A percentile compares a stretch with the other conserved stretches of the same genome.
These are phyloP conservation scores for Aeschynomene evenia DNA, from an alignment of 306 rosid species.

Conservation along the genomic window DNA sequence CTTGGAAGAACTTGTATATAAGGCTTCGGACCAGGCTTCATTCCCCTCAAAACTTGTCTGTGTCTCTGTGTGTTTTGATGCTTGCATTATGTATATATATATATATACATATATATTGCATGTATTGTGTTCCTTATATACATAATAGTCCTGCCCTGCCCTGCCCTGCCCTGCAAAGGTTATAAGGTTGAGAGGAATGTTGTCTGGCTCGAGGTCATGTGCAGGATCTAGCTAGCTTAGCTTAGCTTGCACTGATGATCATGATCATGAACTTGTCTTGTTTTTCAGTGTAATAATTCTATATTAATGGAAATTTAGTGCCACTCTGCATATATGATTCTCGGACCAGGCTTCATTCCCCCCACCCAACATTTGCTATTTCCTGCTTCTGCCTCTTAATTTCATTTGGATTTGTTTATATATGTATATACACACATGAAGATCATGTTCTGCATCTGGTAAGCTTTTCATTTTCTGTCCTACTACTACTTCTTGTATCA, in stretches of 20 bases:
- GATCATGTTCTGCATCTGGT: conserved; percentile 18
- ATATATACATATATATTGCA: too few relatives aligned
- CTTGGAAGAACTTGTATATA: conserved; percentile 30
- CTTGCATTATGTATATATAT: too few relatives aligned
- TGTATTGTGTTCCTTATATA: background rate
- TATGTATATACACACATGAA: background rate
- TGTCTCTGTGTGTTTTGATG: too few relatives aligned
- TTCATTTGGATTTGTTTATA: background rate
- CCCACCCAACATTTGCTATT: conserved; percentile 55
- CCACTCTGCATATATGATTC: conserved; percentile 37
- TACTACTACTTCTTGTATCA: background rate
- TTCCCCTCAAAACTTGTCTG: conserved; percentile 58
- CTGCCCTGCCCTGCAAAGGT: conserved; percentile 40
- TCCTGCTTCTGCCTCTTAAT: background rate
- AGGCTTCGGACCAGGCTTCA: conserved; percentile 95
- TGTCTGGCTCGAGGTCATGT: conserved; percentile 86
- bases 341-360: conserved; percentile 99
- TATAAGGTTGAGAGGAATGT: conserved; percentile 83
- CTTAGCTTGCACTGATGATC: background rate
- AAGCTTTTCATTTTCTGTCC: background rate
- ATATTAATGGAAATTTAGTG: conserved; percentile 1
- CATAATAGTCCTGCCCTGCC: too few relatives aligned
- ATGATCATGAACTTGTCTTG: too few relatives aligned
- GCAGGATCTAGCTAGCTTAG: background rate
- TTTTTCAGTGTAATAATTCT: conserved; percentile 19